Percentiles rank a stretch among this genome's conserved stretches.
These are phyloP conservation scores for Aspergillus udagawae DNA, from an alignment of 2,329 filamentous ascomycete species.

Conservation along the genomic window DNA sequence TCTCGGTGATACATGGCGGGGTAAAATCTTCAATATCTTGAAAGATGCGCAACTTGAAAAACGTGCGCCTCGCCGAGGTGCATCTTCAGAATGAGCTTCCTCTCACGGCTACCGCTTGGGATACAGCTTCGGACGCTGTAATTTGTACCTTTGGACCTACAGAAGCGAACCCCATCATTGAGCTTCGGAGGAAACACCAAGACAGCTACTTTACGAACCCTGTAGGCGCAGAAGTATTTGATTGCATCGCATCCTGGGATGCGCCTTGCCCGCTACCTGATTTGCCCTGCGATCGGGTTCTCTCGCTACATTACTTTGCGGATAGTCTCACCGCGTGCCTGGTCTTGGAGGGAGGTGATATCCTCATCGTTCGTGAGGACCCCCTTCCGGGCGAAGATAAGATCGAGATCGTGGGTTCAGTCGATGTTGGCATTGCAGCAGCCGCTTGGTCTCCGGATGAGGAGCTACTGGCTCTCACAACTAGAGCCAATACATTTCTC, in stretches of 20 bases:
- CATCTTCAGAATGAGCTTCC: constrained; percentile 56
- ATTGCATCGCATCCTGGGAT: constrained; percentile 78
- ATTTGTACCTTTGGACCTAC: constrained; percentile 83
- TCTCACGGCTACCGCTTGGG: constrained; percentile 80
- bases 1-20: constrained; percentile 32
- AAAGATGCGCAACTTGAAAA: constrained; percentile 84
- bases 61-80: constrained; percentile 66
- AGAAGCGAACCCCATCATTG: constrained; percentile 64
- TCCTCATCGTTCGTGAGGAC: constrained; percentile 76
- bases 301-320: constrained; percentile 79
- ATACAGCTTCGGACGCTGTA: constrained; percentile 70
- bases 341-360: constrained; percentile 85
- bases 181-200: constrained; percentile 56
- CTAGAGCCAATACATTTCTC: constrained; percentile 71
- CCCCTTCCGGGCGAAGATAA: constrained; percentile 64
- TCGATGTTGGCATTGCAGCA: constrained; percentile 85
- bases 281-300: constrained; percentile 67
- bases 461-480: constrained; percentile 79
- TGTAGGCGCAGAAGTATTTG: constrained; percentile 37
- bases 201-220: constrained; percentile 37
- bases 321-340: constrained; percentile 75
- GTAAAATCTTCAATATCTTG: constrained; percentile 25
- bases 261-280: constrained; percentile 75
- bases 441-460: constrained; percentile 95
- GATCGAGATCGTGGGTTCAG: constrained; percentile 92